Base-by-base conservation (phyloP, 1,284 basidiomycete species). In the Bondarzewia mesenterica region DNA sequence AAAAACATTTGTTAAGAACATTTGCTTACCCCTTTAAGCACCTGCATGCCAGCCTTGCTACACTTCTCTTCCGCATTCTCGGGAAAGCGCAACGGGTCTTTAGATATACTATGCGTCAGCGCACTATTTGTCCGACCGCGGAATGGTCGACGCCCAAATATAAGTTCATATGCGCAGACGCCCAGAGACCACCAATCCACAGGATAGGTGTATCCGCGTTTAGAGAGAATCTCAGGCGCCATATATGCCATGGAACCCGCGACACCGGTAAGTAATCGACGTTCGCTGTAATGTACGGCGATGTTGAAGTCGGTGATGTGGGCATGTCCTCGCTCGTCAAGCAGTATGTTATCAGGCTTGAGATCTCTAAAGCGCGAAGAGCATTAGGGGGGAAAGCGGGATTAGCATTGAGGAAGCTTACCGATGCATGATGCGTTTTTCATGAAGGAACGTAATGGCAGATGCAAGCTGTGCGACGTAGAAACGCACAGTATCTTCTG, bases 201-300 rank as follows among this genome's bases (percentile, higher is more conserved):
- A 22, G 85, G 83, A 57, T 85, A 91, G 1, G 89, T 90, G 65
- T 96, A 97, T 23, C 85, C 86, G 50, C 82, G 79, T 63, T 87
- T 88, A 29, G 76, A 68, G 29, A 97, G 74, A 49, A 97, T 94
- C 70, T 97, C 93, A 1, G 93, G 89, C 29, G 94, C 93, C 95
- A 99, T 99, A 66, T 99, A 99, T 2, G 95, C 95, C 93, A 99
- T 96, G 46, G 89, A 93, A 2, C 93, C 93, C n/a, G 93, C 95
- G 0, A 99, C 89, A n/a, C 93, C 93, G 7, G 89, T 94, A 38
- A 98, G 73, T 48, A 83, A 65, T 26, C 84, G 75, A 46, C 88
- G 76, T 44, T 95, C 91, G 4, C 86, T 83, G 62, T 91, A 98
- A 66, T 99, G 95, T 5, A 99, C 92, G 14, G 94, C 95, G 54